These are phyloP conservation scores for Ceratobasidium theobromae DNA, from an alignment of 1,284 basidiomycete species.

Conservation along the genomic window DNA sequence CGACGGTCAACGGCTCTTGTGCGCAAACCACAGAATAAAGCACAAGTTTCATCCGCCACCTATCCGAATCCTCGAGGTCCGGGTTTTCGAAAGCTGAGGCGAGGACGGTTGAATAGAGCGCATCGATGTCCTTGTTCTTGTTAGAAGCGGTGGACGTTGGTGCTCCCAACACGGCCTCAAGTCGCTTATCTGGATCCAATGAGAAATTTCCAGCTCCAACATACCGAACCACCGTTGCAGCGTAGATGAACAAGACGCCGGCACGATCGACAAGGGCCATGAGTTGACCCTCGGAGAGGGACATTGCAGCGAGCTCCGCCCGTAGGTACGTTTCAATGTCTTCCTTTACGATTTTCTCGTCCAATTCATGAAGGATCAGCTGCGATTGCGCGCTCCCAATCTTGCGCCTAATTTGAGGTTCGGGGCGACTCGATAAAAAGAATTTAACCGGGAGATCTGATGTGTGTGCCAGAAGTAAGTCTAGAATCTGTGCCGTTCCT, in stretches of 20 bases:
- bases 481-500: conserved; percentile 1
- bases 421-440: conserved; percentile 31
- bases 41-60: neutral
- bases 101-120: neutral
- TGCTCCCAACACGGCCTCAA: neutral
- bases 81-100: neutral
- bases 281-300: neutral
- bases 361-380: conserved; percentile 30
- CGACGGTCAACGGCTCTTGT: conserved; percentile 7
- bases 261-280: neutral
- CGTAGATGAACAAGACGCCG: conserved; percentile 15
- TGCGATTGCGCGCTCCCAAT: neutral
- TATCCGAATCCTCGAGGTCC: neutral
- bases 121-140: neutral
- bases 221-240: conserved; percentile 15
- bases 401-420: neutral
- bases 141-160: neutral
- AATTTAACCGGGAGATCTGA: conserved; percentile 20
- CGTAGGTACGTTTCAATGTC: conserved; percentile 28
- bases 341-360: conserved; percentile 18
- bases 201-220: neutral
- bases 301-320: neutral
- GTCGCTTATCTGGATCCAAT: neutral
- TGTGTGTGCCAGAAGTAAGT: neutral
- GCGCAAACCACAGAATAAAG: conserved; percentile 5